These are phyloP conservation scores for Botrytis fabae DNA, from an alignment of 2,329 filamentous ascomycete genomes.

Conservation along the genomic window DNA sequence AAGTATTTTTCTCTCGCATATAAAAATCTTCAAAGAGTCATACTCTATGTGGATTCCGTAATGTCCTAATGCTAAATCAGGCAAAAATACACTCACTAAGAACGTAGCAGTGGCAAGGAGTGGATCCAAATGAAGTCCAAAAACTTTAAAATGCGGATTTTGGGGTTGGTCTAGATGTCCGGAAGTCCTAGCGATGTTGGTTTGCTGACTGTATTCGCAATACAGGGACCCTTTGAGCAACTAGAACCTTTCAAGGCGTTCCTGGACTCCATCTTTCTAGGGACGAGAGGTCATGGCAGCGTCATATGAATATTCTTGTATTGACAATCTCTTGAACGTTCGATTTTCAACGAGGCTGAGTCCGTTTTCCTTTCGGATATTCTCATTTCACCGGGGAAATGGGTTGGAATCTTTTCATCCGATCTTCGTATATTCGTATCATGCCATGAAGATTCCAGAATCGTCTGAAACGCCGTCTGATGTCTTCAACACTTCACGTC, in stretches of 20 bases:
- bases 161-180: slow-evolving; percentile 14
- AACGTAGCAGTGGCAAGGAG: neutral
- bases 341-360: slow-evolving; percentile 16
- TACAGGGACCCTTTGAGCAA: neutral
- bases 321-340: slow-evolving; percentile 1
- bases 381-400: neutral
- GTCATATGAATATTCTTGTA: neutral
- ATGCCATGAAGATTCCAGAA: neutral
- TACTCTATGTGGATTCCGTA: slow-evolving; percentile 2
- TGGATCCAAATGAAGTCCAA: neutral
- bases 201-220: neutral
- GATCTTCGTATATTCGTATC: neutral
- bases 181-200: neutral
- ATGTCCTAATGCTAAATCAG: neutral
- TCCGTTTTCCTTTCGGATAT: neutral
- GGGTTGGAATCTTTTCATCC: neutral
- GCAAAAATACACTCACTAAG: neutral
- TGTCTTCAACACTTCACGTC: neutral
- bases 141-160: slow-evolving; percentile 14
- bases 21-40: slow-evolving; percentile 17
- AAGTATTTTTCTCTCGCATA: slow-evolving; percentile 3
- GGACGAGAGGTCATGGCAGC: neutral
- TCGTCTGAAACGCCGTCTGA: neutral
- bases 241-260: neutral
- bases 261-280: slow-evolving; percentile 14